These are phyloP conservation scores for Lasiosphaeria miniovina DNA, from an alignment of 495 filamentous ascomycete species.

Conservation along the genomic window DNA sequence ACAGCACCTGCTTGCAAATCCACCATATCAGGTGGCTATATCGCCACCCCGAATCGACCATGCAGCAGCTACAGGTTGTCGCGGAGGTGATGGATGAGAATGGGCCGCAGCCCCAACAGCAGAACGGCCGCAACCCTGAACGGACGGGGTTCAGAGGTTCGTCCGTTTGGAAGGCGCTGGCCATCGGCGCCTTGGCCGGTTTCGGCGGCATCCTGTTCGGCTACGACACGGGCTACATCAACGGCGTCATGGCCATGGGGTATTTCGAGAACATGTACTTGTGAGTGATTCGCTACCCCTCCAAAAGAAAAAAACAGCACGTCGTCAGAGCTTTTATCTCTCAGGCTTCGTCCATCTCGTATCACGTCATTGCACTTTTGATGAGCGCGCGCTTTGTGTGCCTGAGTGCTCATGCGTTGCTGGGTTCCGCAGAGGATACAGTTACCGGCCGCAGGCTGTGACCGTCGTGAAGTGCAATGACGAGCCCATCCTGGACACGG, in stretches of 20 bases:
- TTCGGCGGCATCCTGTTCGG: conserved; percentile 62
- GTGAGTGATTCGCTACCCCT: background rate
- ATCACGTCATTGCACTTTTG: too few species aligned
- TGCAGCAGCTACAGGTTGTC: background rate
- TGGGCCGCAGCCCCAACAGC: background rate
- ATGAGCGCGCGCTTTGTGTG: too few species aligned
- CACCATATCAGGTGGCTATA: too few species aligned
- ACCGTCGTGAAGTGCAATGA: background rate
- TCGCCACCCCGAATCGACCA: background rate
- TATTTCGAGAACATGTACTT: conserved; percentile 28
- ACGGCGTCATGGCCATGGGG: conserved; percentile 42
- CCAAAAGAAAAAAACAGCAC: too few species aligned
- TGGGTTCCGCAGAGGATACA: background rate
- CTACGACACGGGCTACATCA: conserved; percentile 52
- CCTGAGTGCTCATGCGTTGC: too few species aligned
- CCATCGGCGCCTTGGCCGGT: conserved; percentile 42
- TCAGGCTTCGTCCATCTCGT: too few species aligned
- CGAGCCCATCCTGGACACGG: background rate
- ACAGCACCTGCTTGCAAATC: too few species aligned
- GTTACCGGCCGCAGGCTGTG: background rate
- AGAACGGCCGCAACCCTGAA: background rate
- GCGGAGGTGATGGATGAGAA: background rate
- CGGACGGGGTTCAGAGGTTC: background rate
- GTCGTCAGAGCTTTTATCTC: too few species aligned
- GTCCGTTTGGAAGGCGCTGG: background rate